Evolutionary conservation across 2,329 filamentous ascomycete genomes (phyloP).

Genomic region (Clonostachys rhizophaga): DNA sequence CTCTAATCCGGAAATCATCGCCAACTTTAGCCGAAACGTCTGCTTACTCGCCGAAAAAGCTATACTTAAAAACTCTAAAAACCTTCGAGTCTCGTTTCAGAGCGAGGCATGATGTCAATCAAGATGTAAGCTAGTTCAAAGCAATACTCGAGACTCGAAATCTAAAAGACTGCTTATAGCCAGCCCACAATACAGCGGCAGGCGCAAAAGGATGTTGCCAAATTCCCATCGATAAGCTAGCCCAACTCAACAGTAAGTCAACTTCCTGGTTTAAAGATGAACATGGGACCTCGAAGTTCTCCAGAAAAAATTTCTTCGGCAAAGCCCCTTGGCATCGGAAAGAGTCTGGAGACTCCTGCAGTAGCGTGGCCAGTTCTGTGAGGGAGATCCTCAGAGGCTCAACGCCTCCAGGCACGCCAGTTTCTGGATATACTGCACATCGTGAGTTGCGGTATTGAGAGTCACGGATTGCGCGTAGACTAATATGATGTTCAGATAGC

Average conservation of each 20-base stretch:
- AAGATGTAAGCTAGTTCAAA: too few species aligned
- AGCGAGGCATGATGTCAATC: too few species aligned
- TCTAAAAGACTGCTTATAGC: neutral
- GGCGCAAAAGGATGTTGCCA: neutral
- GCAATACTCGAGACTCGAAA: neutral
- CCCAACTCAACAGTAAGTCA: neutral
- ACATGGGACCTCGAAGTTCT: constrained; percentile 13
- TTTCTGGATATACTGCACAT: neutral
- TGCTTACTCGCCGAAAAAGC: too few species aligned
- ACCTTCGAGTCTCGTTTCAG: too few species aligned
- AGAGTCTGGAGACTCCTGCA: constrained; percentile 26
- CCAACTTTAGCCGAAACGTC: too few species aligned
- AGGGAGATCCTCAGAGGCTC: constrained; percentile 29
- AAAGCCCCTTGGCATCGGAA: constrained; percentile 34
- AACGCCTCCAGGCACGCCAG: constrained; percentile 12
- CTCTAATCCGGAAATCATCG: too few species aligned
- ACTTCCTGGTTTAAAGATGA: constrained; percentile 24
- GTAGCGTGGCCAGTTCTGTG: constrained; percentile 34
- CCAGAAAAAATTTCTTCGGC: constrained; percentile 29
- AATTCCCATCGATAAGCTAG: neutral
- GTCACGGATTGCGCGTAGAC: neutral
- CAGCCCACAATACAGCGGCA: neutral
- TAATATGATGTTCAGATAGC: constrained; percentile 3
- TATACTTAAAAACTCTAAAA: too few species aligned
- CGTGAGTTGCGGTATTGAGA: neutral